Percentiles rank a stretch among this genome's conserved stretches.
phyloP scores from a whole-genome alignment of 1,139 yeast species.

The Pneumocystis jirovecii region DNA sequence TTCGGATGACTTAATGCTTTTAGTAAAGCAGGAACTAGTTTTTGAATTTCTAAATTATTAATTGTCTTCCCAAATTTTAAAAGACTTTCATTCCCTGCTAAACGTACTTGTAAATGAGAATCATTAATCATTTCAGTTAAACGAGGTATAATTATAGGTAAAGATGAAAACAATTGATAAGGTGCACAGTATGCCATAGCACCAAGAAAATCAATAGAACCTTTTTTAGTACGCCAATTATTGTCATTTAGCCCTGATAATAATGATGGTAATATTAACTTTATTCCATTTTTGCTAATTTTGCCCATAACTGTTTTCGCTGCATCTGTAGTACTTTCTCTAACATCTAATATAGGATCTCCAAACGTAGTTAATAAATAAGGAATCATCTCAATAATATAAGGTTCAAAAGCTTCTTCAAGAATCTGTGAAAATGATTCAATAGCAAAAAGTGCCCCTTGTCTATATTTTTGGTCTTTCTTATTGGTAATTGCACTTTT shows the following conservation, averaged over 20 bases:
- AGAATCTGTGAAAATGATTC: constrained; percentile 68
- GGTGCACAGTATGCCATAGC: constrained; percentile 98
- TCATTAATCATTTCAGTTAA: constrained; percentile 91
- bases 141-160: constrained; percentile 84
- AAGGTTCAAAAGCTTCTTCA: constrained; percentile 78
- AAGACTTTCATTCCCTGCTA: constrained; percentile 80
- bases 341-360: constrained; percentile 69
- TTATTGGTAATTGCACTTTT: constrained; percentile 84
- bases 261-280: constrained; percentile 80
- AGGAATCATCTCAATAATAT: constrained; percentile 77
- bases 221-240: constrained; percentile 94
- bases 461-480: constrained; percentile 58
- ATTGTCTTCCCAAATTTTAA: constrained; percentile 93
- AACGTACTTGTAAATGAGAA: constrained; percentile 89
- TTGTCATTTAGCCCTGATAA: constrained; percentile 72
- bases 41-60: constrained; percentile 90
- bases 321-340: constrained; percentile 77
- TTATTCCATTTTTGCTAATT: constrained; percentile 86
- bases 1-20: constrained; percentile 96
- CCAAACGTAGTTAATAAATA: constrained; percentile 68
- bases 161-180: constrained; percentile 73
- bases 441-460: constrained; percentile 76
- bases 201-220: constrained; percentile 89
- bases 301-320: constrained; percentile 79
- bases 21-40: constrained; percentile 72